Evolutionary conservation across 345 rosid genomes (phyloP).

Genomic region (Eucalyptus regnans): DNA sequence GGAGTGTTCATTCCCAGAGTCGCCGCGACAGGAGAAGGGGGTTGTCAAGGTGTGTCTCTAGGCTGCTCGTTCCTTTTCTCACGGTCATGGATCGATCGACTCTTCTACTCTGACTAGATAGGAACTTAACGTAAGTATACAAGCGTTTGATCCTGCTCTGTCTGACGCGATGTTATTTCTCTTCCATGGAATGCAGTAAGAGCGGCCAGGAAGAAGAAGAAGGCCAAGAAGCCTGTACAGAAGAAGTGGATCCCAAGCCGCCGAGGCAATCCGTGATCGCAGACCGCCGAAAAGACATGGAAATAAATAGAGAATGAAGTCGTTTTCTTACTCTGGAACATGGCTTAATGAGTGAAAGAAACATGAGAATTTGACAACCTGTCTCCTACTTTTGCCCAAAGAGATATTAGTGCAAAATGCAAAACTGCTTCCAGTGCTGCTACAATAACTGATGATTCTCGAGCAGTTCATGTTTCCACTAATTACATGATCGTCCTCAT

Average conservation of each 20-base stretch:
- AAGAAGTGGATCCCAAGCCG: not conserved
- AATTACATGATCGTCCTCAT: not conserved
- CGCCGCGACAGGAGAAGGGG: not conserved
- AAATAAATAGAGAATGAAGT: not conserved
- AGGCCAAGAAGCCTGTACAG: not conserved
- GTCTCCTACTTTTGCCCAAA: not conserved
- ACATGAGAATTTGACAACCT: not conserved
- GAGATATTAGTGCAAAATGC: not conserved
- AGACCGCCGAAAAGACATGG: not conserved
- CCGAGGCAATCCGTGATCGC: accelerated
- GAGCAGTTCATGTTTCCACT: not conserved
- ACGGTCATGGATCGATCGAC: not conserved
- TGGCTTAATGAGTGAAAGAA: not conserved
- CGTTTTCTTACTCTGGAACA: not conserved
- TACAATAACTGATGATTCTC: not conserved
- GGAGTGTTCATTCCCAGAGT: slow-evolving; percentile 47
- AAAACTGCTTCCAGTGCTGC: not conserved
- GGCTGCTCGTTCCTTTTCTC: not conserved
- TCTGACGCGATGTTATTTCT: not conserved
- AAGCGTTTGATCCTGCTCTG: not conserved
- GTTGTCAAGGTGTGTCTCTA: slow-evolving; percentile 1
- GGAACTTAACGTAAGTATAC: not conserved
- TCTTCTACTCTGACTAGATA: not conserved
- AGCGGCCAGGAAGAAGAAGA: not conserved
- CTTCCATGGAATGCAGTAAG: not conserved